These are phyloP conservation scores for Penicillium sp. DNA, from an alignment of 2,329 filamentous ascomycete species.

Conservation along the genomic window DNA sequence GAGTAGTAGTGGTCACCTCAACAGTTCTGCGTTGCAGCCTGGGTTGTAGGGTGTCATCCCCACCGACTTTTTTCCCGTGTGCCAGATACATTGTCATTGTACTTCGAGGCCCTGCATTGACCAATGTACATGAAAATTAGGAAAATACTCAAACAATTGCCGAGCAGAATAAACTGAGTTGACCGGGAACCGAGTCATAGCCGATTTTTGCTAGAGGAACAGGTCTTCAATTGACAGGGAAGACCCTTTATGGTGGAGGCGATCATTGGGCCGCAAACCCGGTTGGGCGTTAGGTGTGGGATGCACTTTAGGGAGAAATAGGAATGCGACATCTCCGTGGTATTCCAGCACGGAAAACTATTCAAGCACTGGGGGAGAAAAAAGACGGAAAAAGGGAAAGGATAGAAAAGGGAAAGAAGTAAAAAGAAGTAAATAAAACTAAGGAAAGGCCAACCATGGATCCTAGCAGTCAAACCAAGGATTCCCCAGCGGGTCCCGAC, in stretches of 20 bases:
- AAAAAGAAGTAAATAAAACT: background rate
- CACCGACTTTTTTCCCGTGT: conserved; percentile 21
- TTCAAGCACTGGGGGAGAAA: background rate
- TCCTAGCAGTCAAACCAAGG: conserved; percentile 11
- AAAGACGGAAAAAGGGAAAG: background rate
- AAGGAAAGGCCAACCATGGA: conserved; percentile 6
- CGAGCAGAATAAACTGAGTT: background rate
- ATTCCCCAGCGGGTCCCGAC: conserved; percentile 17
- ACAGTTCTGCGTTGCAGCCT: background rate
- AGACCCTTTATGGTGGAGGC: conserved; percentile 13
- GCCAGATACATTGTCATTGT: conserved; percentile 20
- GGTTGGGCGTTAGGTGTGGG: conserved; percentile 12
- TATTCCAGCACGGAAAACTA: background rate
- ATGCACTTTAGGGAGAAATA: conserved; percentile 5
- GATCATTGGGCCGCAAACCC: conserved; percentile 23
- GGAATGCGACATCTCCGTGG: background rate
- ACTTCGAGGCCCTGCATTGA: background rate
- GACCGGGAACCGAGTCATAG: background rate
- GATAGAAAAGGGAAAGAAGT: background rate
- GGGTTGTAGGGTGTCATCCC: conserved; percentile 10
- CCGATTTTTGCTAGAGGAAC: background rate
- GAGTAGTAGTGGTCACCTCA: background rate
- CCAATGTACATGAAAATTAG: background rate
- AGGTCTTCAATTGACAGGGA: conserved; percentile 1
- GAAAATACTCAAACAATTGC: background rate